Evolutionary conservation across 805 yeast species (phyloP), one percentile per base, ranked within the genome.

Genomic region (Cyberlindnera mycetangii): DNA sequence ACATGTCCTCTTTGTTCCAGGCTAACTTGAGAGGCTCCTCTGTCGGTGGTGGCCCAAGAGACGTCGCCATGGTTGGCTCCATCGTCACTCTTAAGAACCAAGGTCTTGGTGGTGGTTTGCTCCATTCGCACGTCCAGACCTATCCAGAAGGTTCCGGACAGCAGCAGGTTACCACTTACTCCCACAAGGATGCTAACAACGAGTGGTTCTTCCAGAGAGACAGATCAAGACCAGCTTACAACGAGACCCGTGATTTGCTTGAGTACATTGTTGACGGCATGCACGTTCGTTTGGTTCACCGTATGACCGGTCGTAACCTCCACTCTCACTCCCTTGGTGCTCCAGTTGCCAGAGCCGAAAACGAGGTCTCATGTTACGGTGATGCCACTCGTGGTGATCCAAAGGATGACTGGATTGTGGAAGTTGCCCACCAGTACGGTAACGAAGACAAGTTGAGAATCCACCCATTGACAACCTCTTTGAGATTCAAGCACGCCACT

Each of bases 301-400:
- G 76, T 18, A 58, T 66, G 49, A 84, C 90, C 4, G 71, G 75
- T 12, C 71, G 79, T 45, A 85, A 84, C 65, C 72, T 86, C 54
- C 93, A 86, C 61, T 75, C 92, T 3, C 93, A 86, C 62, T 71
- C 72, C 11, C 66, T 86, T 25, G 71, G 70, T 11, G 87, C 85
- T 17, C 89, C 86, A 47, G 74, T 85, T 10, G 70, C 85, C 48
- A 76, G 74, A 48, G 62, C 73, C 21, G 78, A 76, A 40, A 85
- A 73, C 69, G 99, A 93, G 69, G 96, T 89, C 12, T 81, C 90
- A 20, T 80, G 88, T 40, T 86, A 86, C 60, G 93, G 93, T 46
- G 74, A 76, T 62, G 67, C 74, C 44, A 68, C 73, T 3, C 58
- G 75, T 49, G 93, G 92, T 48, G 93, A 86, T 63, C 62, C 61